These are phyloP conservation scores for Zasmidium citrigriseum DNA, from an alignment of 2,329 filamentous ascomycete genomes.

Conservation along the genomic window DNA sequence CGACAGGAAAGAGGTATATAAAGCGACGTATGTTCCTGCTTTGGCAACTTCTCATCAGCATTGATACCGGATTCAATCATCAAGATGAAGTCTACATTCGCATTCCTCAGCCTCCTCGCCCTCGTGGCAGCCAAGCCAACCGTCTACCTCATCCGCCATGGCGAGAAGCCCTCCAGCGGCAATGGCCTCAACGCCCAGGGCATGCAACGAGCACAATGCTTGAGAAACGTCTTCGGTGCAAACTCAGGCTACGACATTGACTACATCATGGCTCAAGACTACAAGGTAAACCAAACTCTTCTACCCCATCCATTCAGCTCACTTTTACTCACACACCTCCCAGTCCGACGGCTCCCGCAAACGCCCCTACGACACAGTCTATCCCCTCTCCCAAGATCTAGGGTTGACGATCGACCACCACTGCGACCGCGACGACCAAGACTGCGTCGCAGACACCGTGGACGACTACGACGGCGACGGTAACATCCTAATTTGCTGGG, in stretches of 20 bases:
- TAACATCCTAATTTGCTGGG: slow-evolving; percentile 65
- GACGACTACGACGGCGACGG: slow-evolving; percentile 50
- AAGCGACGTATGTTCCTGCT: not conserved
- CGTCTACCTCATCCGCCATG: slow-evolving; percentile 65
- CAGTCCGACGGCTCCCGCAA: slow-evolving; percentile 49
- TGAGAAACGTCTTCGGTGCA: slow-evolving; percentile 58
- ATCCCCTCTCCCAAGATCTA: slow-evolving; percentile 57
- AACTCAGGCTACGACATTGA: slow-evolving; percentile 57
- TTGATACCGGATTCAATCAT: not conserved
- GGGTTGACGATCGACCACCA: slow-evolving; percentile 57
- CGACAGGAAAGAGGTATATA: not conserved
- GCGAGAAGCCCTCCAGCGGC: slow-evolving; percentile 59
- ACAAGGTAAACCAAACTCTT: slow-evolving; percentile 43
- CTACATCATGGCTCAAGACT: slow-evolving; percentile 59
- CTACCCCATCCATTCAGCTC: not conserved
- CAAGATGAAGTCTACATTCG: slow-evolving; percentile 23
- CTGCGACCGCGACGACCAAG: slow-evolving; percentile 57
- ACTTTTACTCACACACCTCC: not conserved
- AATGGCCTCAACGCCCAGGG: slow-evolving; percentile 55
- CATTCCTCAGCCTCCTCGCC: slow-evolving; percentile 14
- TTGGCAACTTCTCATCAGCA: not conserved
- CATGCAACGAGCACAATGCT: slow-evolving; percentile 59
- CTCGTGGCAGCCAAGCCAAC: slow-evolving; percentile 43
- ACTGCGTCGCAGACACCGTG: slow-evolving; percentile 56
- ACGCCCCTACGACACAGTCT: slow-evolving; percentile 59